Conservation (phyloP, 2,329 filamentous ascomycete species). For the Neoscytalidium dimidiatum region DNA sequence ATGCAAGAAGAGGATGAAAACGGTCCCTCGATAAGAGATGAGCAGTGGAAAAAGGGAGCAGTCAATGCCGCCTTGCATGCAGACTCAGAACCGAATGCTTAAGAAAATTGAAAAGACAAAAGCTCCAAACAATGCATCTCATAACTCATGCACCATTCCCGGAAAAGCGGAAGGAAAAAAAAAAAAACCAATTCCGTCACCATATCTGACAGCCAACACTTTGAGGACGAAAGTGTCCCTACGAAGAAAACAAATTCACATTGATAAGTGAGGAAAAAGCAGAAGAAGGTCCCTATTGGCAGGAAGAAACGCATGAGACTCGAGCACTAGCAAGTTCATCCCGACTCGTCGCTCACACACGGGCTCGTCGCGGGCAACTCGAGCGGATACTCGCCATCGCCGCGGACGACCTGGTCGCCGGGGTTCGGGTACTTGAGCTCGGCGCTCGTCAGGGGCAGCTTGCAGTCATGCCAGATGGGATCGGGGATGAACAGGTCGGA, state of each 20-base stretch:
- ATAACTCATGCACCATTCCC: background rate
- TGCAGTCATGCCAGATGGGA: constrained; percentile 30
- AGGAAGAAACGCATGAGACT: too few relatives aligned
- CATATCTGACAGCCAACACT: too few relatives aligned
- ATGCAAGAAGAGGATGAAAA: too few relatives aligned
- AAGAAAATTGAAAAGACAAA: too few relatives aligned
- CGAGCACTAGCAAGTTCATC: too few relatives aligned
- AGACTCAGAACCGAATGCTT: too few relatives aligned
- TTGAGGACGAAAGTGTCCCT: background rate
- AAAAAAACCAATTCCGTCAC: background rate
- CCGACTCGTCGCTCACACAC: constrained; percentile 22
- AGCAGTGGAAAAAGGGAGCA: too few relatives aligned
- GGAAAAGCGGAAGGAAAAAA: background rate
- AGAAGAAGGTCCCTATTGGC: too few relatives aligned
- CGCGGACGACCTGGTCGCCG: constrained; percentile 45
- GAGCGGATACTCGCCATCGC: constrained; percentile 48
- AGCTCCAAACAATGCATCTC: background rate
- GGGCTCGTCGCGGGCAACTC: constrained; percentile 32
- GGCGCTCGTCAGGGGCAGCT: constrained; percentile 35
- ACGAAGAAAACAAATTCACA: background rate
- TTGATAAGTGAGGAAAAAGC: background rate
- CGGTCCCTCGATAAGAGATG: too few relatives aligned
- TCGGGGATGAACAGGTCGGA: constrained; percentile 43
- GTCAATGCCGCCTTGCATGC: too few relatives aligned
- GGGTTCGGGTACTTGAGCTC: constrained; percentile 48